phyloP scores from a whole-genome alignment of 169 alveolate genomes.

The Perkinsus marinus region DNA sequence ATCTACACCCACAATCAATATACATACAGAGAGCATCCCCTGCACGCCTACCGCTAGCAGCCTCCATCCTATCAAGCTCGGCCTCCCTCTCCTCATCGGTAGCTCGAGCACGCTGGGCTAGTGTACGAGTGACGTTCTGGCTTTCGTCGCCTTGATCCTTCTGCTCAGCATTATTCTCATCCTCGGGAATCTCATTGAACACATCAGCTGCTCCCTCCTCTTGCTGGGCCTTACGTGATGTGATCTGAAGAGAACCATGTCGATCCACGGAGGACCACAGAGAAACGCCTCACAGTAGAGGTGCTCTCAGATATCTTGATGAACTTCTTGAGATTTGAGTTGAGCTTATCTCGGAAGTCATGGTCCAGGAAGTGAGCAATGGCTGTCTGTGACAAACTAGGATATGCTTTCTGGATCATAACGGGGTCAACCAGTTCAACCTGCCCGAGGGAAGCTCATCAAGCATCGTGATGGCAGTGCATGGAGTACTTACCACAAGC shows the following conservation, averaged over 20 bases:
- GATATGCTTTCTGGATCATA: background rate
- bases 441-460: background rate
- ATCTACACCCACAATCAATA: background rate
- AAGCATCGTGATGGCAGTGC: background rate
- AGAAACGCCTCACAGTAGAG: background rate
- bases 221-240: background rate
- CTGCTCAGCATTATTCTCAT: slow-evolving; percentile 40
- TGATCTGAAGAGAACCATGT: background rate
- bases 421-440: background rate
- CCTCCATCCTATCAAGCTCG: slow-evolving; percentile 1
- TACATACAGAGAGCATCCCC: slow-evolving; percentile 9
- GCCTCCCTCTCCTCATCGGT: background rate
- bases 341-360: background rate
- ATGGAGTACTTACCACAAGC: background rate
- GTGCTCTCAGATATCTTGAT: background rate
- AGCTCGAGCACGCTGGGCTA: background rate
- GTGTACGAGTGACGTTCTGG: background rate
- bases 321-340: background rate
- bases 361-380: background rate
- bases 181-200: slow-evolving; percentile 32
- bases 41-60: background rate
- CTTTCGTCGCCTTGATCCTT: slow-evolving; percentile 15
- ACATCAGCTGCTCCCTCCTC: slow-evolving; percentile 22
- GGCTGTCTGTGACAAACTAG: background rate
- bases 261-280: background rate